These are phyloP conservation scores for Friedmanniomyces endolithicus DNA, from an alignment of 495 filamentous ascomycete species.

Conservation along the genomic window DNA sequence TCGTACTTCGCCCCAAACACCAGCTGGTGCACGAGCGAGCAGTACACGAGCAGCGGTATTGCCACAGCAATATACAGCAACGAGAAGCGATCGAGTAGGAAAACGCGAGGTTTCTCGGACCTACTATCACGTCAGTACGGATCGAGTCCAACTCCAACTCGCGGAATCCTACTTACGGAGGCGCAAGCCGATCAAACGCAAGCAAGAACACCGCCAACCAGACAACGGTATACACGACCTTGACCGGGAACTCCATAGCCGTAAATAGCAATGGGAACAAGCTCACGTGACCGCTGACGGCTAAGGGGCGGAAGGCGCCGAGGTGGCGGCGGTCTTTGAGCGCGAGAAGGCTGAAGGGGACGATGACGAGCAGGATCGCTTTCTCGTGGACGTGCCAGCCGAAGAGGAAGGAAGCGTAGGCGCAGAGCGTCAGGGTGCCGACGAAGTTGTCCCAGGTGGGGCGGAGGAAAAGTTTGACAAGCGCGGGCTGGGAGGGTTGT, in stretches of 20 bases:
- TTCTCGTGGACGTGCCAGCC: conserved; percentile 99
- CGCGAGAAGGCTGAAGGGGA: conserved; percentile 89
- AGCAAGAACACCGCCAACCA: conserved; percentile 82
- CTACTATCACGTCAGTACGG: conserved; percentile 12
- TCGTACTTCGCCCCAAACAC: conserved; percentile 74
- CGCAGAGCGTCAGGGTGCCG: conserved; percentile 83
- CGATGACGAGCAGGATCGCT: conserved; percentile 83
- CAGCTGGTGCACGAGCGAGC: conserved; percentile 67
- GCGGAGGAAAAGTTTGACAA: conserved; percentile 67
- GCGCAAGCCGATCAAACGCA: conserved; percentile 76
- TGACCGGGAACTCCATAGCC: conserved; percentile 78
- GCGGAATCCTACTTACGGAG: conserved; percentile 37
- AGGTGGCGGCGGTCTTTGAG: conserved; percentile 85
- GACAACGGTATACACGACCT: conserved; percentile 82
- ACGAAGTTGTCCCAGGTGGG: conserved; percentile 83
- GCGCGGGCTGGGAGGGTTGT: conserved; percentile 41
- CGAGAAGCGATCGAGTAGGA: conserved; percentile 82
- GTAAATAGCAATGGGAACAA: conserved; percentile 92
- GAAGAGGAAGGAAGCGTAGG: conserved; percentile 91
- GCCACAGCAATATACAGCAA: conserved; percentile 74
- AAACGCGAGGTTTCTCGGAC: conserved; percentile 57
- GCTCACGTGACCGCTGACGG: conserved; percentile 86
- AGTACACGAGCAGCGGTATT: conserved; percentile 81
- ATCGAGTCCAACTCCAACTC: neutral
- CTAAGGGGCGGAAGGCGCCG: conserved; percentile 80